These are phyloP conservation scores for Xylariaceae sp. DNA, from an alignment of 2,329 filamentous ascomycete genomes.

Conservation along the genomic window DNA sequence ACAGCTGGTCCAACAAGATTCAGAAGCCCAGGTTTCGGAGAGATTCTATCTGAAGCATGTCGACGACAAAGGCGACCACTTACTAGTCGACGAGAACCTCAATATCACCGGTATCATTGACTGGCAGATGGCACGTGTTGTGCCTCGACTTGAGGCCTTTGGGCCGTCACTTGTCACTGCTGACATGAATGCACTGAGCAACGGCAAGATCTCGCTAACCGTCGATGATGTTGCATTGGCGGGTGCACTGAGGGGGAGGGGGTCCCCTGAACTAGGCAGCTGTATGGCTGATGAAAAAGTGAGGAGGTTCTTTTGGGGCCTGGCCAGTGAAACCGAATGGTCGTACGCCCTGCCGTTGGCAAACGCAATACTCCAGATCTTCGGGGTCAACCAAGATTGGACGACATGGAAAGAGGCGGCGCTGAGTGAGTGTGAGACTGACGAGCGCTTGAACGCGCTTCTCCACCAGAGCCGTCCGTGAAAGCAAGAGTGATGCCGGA, in stretches of 20 bases:
- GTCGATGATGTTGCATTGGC: slow-evolving; percentile 12
- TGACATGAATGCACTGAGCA: slow-evolving; percentile 19
- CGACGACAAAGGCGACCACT: slow-evolving; percentile 41
- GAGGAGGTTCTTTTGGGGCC: slow-evolving; percentile 20
- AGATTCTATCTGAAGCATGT: slow-evolving; percentile 37
- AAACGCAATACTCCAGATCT: slow-evolving; percentile 16
- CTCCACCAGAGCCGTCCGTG: slow-evolving; percentile 1
- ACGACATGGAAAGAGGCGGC: slow-evolving; percentile 9
- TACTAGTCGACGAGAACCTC: slow-evolving; percentile 36
- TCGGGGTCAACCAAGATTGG: slow-evolving; percentile 12
- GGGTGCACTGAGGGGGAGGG: slow-evolving; percentile 7
- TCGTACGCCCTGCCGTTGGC: slow-evolving; percentile 18
- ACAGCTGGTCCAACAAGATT: slow-evolving; percentile 20
- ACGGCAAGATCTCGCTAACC: slow-evolving; percentile 15
- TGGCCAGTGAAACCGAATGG: slow-evolving; percentile 18
- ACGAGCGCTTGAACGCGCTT: slow-evolving; percentile 8
- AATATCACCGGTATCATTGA: slow-evolving; percentile 40
- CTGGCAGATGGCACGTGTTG: slow-evolving; percentile 37
- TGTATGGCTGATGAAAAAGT: slow-evolving; percentile 18
- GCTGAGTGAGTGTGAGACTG: slow-evolving; percentile 5
- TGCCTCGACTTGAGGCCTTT: slow-evolving; percentile 19
- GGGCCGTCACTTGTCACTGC: slow-evolving; percentile 19
- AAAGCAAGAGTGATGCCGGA: background rate
- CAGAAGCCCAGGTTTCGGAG: slow-evolving; percentile 1
- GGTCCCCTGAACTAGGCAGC: slow-evolving; percentile 8